Evolutionary conservation across 2,329 filamentous ascomycete genomes (phyloP), one percentile per base, ranked within the genome.

Genomic region (Cordyceps cateniannulata): DNA sequence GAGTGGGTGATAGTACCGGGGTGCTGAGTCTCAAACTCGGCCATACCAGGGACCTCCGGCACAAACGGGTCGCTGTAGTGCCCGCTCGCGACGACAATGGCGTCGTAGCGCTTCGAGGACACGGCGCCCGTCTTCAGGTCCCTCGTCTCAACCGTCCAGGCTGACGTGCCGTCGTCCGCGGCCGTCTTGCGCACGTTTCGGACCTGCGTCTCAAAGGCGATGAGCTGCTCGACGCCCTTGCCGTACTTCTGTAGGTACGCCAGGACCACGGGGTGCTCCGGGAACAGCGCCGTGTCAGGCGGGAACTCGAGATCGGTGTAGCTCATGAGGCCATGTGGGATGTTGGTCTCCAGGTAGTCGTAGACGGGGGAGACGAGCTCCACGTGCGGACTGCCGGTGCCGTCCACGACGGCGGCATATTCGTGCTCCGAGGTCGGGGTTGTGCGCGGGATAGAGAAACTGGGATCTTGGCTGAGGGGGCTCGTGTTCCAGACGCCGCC

Each of bases 401-500:
- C 81, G 75, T 35, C 65, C 65, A 1, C 59, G 59, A 55, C 63
- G 4, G 73, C 68, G 18, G 70, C 69, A 80, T 83, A 85, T 75
- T 80, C 74, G 3, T 71, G 69, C 4, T 64, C 55, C 18, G 53
- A 63, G 22, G 66, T 71, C 0, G 74, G 74, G 48, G 62, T 58
- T 1, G 71, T 72, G 44, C 73, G 65, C 2, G 70, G 70, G 7
- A 72, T 62, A 5, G 68, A 62, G 52, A 72, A 71, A 50, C 64
- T 66, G 8, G 68, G 55, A 52, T 71, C 69, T 4, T 62, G 62
- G 32, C 61, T 65, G 3, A 65, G 42, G 1, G 68, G 59, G 38
- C 79, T 83, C 66, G 90, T 86, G 64, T 89, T 89, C 90, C 90
- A 93, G 5, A 89, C 80, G 0, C 90, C 90, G 18, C 89, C 89